Base-by-base conservation (phyloP, 306 rosid species). In the Rosa lucieae region DNA sequence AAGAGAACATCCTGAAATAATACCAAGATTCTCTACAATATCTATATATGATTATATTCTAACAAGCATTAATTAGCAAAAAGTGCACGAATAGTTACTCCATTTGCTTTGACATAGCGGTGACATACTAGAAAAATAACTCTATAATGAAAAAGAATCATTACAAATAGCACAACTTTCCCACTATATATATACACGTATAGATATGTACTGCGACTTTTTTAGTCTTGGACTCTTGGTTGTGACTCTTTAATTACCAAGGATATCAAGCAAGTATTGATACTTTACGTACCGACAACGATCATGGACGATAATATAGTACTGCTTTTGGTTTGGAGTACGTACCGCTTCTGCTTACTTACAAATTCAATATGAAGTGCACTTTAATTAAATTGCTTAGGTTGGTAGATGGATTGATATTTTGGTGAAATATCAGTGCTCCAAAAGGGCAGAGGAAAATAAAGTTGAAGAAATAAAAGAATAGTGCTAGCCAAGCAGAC, bases 201-300 rank as follows among this genome's bases (percentile, higher is more conserved):
- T 3, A 20, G 4, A 56, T 4, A n/a, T 56, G 29, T 56, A n/a
- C 11, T n/a, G 37, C 0, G 66, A 59, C 35, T 10, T 59, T 10
- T 23, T n/a, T 55, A 59, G 66, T 59, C 66, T 29, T 44, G 68
- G 37, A 29, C 32, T 29, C 32, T 32, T 44, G 68, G 37, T 6
- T 11, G 20, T 63, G 42, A 63, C 42, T 63, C 42, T 13, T 29
- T 29, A 63, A 5, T 63, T 14, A 29, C 20, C 43, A 32, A 32
- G 68, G 13, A 13, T 32, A 32, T 63, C 10, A 63, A 63, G 68
- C 44, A 66, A 66, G 70, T 66, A 66, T 66, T 37, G 70, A 66
- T 66, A 17, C 47, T 66, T 37, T 15, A 39, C 70, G 44, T 66
- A 17, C 23, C 12, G 13, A 35, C 46, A 6, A 35, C n/a, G 70